Evolutionary conservation across 2,329 filamentous ascomycete species (phyloP), one percentile per base, ranked within the genome.

Genomic region (Penicillium capsulatum): DNA sequence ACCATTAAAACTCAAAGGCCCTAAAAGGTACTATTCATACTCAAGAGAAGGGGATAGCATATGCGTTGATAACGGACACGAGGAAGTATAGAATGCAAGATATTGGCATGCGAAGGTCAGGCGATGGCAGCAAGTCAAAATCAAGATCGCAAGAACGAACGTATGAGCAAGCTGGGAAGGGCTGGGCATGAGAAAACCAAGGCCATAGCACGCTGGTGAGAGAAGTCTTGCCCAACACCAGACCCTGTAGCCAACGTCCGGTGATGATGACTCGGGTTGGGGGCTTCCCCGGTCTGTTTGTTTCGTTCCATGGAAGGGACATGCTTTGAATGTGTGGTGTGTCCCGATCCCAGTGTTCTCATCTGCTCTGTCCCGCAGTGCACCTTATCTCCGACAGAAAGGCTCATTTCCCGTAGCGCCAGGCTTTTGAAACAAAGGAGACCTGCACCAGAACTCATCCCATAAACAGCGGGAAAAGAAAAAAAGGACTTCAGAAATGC

Each of bases 381-480:
- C 47, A 45, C 38, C 34, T 34, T 38, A 32, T 33, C 36, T 22
- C 31, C 14, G 13, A 11, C 39, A 36, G 33, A 38, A 31, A 22
- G 19, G 5, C 5, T 34, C 37, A 55, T 54, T 22, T 53, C 52
- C 56, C 50, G 58, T 56, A 58, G 58, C 60, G 57, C 60, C 61
- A 54, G 53, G 59, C 57, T 61, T 60, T 62, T 60, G 44, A 55
- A 50, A 51, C 38, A 9, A 34, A 28, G 30, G 27, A 39, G n/a
- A 30, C 31, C 35, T 13, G 13, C 11, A 35, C 31, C 20, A 40
- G 29, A 34, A 27, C 38, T 34, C 31, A 38, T 41, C 46, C 41
- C n/a, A n/a, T n/a, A n/a, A n/a, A n/a, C n/a, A n/a, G n/a, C n/a
- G n/a, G n/a, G n/a, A n/a, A 47, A 34, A 34, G 19, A 22, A 26